Base-by-base conservation (phyloP, 1,284 basidiomycete genomes). In the Ustilago sp. region DNA sequence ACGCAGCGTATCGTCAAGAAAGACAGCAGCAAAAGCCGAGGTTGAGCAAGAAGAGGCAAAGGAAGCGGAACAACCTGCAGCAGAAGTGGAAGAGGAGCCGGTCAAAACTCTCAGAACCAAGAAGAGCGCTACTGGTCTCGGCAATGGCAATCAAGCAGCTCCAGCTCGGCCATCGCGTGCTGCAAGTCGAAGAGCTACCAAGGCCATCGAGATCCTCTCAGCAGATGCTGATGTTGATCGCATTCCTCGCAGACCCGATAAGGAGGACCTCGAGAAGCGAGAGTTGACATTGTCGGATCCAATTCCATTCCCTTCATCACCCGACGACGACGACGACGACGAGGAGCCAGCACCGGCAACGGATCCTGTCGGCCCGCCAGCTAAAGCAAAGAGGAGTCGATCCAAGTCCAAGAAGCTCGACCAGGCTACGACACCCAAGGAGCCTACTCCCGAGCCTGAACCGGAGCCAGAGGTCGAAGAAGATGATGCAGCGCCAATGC, bases 171-270 rank as follows among this genome's bases (percentile, higher is more conserved):
- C 68, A 4, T 55, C 55, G 15, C 67, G 68, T 28, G 72, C 67
- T 12, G 75, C 69, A 5, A 78, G 75, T 59, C 58, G 68, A 47
- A 58, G 75, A 41, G 71, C 71, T 12, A 74, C 75, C 32, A 70
- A 67, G 43, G 64, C 67, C 23, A 64, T 77, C 53, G 65, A 57
- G 15, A 34, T 70, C 32, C 63, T 78, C 15, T 59, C 63, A 5
- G 59, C 61, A 5, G 75, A 74, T 36, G 68, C 64, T 19, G 72
- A 68, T 47, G 60, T 75, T 48, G 60, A 77, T 52, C 61, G 55
- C 39, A 76, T 68, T 7, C 61, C 65, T 8, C 51, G 74, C 4
- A 51, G 74, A 7, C 68, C 74, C 1, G 74, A 71, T 34, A 50
- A 66, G 45, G 50, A 70, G n/a, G 73, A 70, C 28, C 62, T 68